Conservation (phyloP, 768 basidiomycete genomes). For the Fomitopsis serialis region DNA sequence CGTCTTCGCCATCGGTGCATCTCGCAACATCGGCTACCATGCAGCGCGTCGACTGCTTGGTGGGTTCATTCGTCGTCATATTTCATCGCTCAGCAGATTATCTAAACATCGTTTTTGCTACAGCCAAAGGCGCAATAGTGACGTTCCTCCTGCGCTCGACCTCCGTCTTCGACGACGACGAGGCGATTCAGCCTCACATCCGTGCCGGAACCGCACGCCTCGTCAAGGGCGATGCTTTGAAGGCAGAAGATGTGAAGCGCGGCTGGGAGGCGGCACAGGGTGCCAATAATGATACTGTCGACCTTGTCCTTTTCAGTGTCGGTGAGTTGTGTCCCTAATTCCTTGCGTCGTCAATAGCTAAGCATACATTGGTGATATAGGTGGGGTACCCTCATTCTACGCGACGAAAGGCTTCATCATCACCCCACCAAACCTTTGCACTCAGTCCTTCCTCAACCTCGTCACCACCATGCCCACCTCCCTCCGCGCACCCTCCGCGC, state of each 20-base stretch:
- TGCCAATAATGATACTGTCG: slow-evolving; percentile 29
- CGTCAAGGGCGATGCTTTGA: slow-evolving; percentile 57
- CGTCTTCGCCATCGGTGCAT: slow-evolving; percentile 30
- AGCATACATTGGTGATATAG: slow-evolving; percentile 24
- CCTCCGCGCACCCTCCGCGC: slow-evolving; percentile 21
- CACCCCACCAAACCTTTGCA: slow-evolving; percentile 52
- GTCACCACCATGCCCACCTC: slow-evolving; percentile 45
- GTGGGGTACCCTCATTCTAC: slow-evolving; percentile 40
- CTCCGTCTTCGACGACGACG: slow-evolving; percentile 48
- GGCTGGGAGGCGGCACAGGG: slow-evolving; percentile 42
- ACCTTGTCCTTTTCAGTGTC: slow-evolving; percentile 56
- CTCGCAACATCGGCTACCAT: slow-evolving; percentile 35
- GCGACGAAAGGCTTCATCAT: slow-evolving; percentile 44
- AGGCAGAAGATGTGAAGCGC: slow-evolving; percentile 41
- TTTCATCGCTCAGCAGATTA: background rate
- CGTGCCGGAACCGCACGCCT: slow-evolving; percentile 46
- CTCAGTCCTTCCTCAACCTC: slow-evolving; percentile 48
- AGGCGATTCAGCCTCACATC: slow-evolving; percentile 45
- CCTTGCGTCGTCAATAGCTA: background rate
- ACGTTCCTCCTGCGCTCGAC: slow-evolving; percentile 58
- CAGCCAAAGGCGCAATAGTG: slow-evolving; percentile 54
- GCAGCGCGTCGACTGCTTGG: slow-evolving; percentile 26
- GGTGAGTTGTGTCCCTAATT: slow-evolving; percentile 32
- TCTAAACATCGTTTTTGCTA: background rate
- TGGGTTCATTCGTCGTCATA: slow-evolving; percentile 12